Evolutionary conservation across 73 alveolate genomes (phyloP), one percentile per base, ranked within the genome.

Genomic region (Blepharisma japonicum): DNA sequence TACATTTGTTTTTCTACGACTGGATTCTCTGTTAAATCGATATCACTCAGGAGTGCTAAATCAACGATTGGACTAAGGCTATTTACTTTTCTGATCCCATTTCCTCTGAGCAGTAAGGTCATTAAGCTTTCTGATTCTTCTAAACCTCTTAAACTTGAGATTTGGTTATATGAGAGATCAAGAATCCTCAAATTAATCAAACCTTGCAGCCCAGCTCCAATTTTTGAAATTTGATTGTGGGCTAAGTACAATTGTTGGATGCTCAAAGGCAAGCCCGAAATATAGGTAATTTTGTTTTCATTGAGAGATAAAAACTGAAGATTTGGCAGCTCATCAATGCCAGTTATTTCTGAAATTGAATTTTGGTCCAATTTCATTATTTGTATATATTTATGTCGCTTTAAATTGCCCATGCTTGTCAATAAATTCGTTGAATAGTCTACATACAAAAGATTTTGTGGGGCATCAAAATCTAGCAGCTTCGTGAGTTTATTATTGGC

Each of bases 391-490:
- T 74, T 71, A 55, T 94, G 78, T 80, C 70, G 72, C 77, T 79
- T 80, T 9, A 82, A 61, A 61, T 83, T 87, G 46, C 56, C 90
- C n/a, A 87, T 87, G 45, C 25, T 80, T 9, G 68, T 78, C 54
- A 89, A 79, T 11, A 82, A 68, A 79, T 92, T 92, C 54, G 80
- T 80, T 6, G 96, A 90, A 71, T 89, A 86, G 77, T 90, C 94
- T 8, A 81, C 94, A 77, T 86, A 87, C 72, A 89, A 94, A n/a
- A 89, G 87, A 71, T 92, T 92, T 23, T 89, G 91, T 18, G 96
- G 94, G 8, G 98, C 96, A 5, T 81, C 95, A 74, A 95, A 91
- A 80, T 95, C 99, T 80, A 92, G 83, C 77, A 91, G 86, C 71
- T 85, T 86, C 38, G 92, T 78, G 50, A 95, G 68, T 68, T 88